Evolutionary conservation across 441 rosid genomes (phyloP), one percentile per base, ranked within the genome.

Genomic region (Brassica balearica): DNA sequence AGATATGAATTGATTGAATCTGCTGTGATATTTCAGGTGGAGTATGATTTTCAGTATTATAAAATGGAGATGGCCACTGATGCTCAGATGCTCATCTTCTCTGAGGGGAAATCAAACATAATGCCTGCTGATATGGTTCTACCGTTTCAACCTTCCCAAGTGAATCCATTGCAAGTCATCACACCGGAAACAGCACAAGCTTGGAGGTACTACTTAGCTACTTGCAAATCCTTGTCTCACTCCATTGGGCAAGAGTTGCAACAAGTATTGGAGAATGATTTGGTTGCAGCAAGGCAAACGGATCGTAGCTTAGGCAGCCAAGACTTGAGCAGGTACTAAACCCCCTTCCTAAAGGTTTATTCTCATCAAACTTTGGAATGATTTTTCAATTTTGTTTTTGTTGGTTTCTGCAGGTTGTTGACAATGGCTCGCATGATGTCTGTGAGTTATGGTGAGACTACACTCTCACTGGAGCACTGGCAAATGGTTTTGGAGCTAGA

Each of bases 31-130:
- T 82, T 74, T 65, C 91, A 93, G 99, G 93, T 93, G 68, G 96
- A 88, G 60, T 93, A 93, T 76, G 96, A 95, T 81, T 95, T 95
- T 71, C 83, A 87, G 76, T 95, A 86, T 85, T 93, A 95, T 68
- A 89, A 90, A 81, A 91, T 92, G 96, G 97, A 93, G 61, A 90
- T 93, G 94, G 66, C 85, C 2, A 85, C 99, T 29, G 97, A 95
- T 86, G 84, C 90, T 72, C 97, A 88, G 77, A 69, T 95, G 84
- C 92, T 93, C 74, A 55, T 93, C 58, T 83, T 88, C 75, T 91
- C 99, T 0, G 93, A 93, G 77, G 97, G 94, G 48, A 95, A 93
- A 73, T 95, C 99, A 3, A 92, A 93, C 81, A 92, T 92, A 38
- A 66, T 92, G 74, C 99, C 97, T 0, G 89, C 95, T 10, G 98